phyloP scores from a whole-genome alignment of 768 basidiomycete species.

The Suillus subaureus region DNA sequence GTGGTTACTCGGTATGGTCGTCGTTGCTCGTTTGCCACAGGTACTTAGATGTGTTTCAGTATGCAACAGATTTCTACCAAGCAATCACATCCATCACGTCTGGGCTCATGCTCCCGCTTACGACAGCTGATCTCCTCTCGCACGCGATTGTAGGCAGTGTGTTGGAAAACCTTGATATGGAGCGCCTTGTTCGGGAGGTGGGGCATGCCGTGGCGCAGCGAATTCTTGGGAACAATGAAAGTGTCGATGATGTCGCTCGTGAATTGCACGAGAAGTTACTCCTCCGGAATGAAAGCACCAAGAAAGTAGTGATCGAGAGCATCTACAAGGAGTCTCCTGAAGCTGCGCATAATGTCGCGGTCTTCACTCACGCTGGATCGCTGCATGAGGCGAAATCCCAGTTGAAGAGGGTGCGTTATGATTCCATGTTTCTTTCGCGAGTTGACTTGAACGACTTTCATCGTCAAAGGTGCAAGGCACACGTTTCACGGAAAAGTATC shows the following conservation, averaged over 20 bases:
- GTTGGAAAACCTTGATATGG: slow-evolving; percentile 98
- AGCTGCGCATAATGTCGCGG: slow-evolving; percentile 84
- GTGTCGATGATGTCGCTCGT: slow-evolving; percentile 93
- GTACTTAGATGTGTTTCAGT: slow-evolving; percentile 44
- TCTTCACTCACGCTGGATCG: slow-evolving; percentile 75
- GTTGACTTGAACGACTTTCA: background rate
- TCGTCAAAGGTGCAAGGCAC: slow-evolving; percentile 80
- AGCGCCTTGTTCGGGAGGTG: slow-evolving; percentile 91
- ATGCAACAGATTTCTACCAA: slow-evolving; percentile 93
- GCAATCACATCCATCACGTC: slow-evolving; percentile 92
- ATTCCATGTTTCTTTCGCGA: slow-evolving; percentile 9
- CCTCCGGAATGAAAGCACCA: slow-evolving; percentile 93
- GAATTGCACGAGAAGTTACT: slow-evolving; percentile 92
- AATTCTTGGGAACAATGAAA: slow-evolving; percentile 91
- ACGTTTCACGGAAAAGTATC: slow-evolving; percentile 96
- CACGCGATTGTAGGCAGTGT: slow-evolving; percentile 97
- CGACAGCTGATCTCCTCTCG: slow-evolving; percentile 91
- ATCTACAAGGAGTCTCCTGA: slow-evolving; percentile 94
- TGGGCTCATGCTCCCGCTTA: slow-evolving; percentile 93
- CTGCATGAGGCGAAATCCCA: slow-evolving; percentile 74
- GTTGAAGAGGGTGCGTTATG: slow-evolving; percentile 69
- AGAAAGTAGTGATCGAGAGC: slow-evolving; percentile 94
- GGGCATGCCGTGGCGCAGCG: slow-evolving; percentile 91
- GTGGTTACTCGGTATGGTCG: slow-evolving; percentile 78
- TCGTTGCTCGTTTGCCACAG: slow-evolving; percentile 20